Percentiles rank a stretch among this genome's conserved stretches.
Evolutionary conservation across 2,329 filamentous ascomycete genomes (phyloP).

Genomic region (Penicillium corylophilum): DNA sequence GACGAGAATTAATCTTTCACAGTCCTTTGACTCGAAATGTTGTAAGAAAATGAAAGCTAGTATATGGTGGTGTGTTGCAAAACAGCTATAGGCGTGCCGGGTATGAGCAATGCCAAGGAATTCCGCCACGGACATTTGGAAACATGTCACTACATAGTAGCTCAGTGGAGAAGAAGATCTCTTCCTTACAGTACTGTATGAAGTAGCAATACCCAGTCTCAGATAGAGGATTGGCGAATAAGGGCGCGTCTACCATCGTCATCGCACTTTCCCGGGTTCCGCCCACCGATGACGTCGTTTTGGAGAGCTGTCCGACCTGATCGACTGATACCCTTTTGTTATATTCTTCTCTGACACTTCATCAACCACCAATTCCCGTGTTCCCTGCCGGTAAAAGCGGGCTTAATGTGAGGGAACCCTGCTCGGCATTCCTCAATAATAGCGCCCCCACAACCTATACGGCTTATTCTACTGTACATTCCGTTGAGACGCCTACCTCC

Average conservation of each 20-base stretch:
- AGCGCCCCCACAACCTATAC: neutral
- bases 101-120: slow-evolving; percentile 3
- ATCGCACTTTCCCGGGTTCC: slow-evolving; percentile 20
- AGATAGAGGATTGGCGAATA: neutral
- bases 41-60: neutral
- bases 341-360: neutral
- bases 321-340: neutral
- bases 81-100: neutral
- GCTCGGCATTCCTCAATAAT: neutral
- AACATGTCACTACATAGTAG: too few species aligned
- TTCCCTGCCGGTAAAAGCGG: neutral
- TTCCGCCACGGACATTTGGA: neutral
- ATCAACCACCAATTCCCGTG: neutral
- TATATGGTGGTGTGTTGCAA: neutral
- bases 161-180: slow-evolving; percentile 4
- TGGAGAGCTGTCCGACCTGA: slow-evolving; percentile 12
- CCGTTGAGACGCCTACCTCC: neutral
- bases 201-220: neutral
- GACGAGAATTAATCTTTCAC: neutral
- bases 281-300: slow-evolving; percentile 24
- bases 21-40: too few species aligned
- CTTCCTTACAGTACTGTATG: neutral
- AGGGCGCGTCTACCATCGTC: slow-evolving; percentile 12
- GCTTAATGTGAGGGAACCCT: slow-evolving; percentile 1
- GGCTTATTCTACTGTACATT: neutral